A percentile compares a stretch with the other conserved stretches of the same genome.
phyloP scores from a whole-genome alignment of 306 rosid genomes.

The Parietaria judaica region DNA sequence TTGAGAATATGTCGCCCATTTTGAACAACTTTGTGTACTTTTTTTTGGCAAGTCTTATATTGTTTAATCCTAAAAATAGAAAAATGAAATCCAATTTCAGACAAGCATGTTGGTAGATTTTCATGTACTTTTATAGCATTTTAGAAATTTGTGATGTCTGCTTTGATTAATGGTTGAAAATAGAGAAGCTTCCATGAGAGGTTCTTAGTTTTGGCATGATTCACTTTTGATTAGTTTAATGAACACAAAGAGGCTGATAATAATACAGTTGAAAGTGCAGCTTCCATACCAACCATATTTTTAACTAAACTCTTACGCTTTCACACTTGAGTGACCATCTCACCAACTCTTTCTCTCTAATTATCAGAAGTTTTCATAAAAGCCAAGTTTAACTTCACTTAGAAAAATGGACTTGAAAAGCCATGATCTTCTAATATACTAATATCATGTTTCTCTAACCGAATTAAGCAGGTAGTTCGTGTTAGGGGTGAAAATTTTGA shows the following conservation, averaged over 20 bases:
- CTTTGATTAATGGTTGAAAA: background rate
- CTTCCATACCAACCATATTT: conserved; percentile 21
- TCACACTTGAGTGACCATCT: conserved; percentile 24
- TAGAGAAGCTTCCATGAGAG: conserved; percentile 48
- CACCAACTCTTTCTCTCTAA: background rate
- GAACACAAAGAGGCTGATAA: conserved; percentile 10
- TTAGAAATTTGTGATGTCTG: conserved; percentile 5
- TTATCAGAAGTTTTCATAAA: background rate
- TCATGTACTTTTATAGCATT: no score
- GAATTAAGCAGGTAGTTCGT: conserved; percentile 46
- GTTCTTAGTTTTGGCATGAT: conserved; percentile 13
- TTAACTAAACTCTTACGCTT: conserved; percentile 20
- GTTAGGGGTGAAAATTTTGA: conserved; percentile 5
- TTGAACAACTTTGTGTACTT: no score
- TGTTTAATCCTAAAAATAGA: no score
- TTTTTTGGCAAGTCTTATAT: no score
- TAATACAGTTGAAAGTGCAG: conserved; percentile 25
- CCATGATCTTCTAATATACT: conserved; percentile 46
- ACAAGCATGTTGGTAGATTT: no score
- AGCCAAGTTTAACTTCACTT: conserved; percentile 31
- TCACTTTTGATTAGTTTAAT: conserved; percentile 24
- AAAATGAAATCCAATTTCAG: no score
- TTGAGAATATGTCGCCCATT: no score
- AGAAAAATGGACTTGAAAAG: conserved; percentile 32
- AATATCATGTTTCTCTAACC: conserved; percentile 56